Base-by-base conservation (phyloP, 768 basidiomycete genomes). In the Dendrothele bispora region DNA sequence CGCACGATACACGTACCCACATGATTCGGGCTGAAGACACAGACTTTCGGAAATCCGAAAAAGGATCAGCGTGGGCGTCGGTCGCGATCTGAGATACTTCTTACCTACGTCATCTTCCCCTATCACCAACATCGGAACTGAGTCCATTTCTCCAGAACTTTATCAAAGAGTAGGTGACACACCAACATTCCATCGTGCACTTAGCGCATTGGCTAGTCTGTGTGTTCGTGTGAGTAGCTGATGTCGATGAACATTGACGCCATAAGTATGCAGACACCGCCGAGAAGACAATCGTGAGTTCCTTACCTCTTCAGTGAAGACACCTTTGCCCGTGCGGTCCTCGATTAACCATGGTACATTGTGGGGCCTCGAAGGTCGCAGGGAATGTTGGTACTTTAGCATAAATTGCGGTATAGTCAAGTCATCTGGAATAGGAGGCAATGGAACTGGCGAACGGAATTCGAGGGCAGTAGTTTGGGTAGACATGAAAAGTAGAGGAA, bases 331-430 rank as follows among this genome's bases (percentile, higher is more conserved):
- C 80, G 8, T 78, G 75, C 10, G 62, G 51, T 84, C 83, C 15
- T 87, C 76, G 22, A 85, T 75, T 44, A 87, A 67, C 74, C 77
- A 84, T 7, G 84, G 82, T 6, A 64, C 57, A 28, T 68, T 65
- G 1, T 63, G 51, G 18, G 70, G 72, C 42, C 83, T 69, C 8
- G 56, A n/a, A 0, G 84, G 84, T 32, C 77, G 59, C 7, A 69
- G 43, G 7, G 71, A 63, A 35, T 76, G 67, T 20, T 65, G 47
- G 1, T 58, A 61, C 43, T 79, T 75, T 15, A 87, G 70, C 37
- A 87, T 70, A 59, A 87, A 87, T 61, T 87, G 86, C 6, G 84
- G 78, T 7, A 87, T 69, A 18, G 77, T 79, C 32, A 86, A 64
- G 62, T 86, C 61, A 55, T 86, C 83, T 14, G 84, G 84, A 44